Evolutionary conservation across 2,329 filamentous ascomycete species (phyloP).

Genomic region (Aspergillus sp.): DNA sequence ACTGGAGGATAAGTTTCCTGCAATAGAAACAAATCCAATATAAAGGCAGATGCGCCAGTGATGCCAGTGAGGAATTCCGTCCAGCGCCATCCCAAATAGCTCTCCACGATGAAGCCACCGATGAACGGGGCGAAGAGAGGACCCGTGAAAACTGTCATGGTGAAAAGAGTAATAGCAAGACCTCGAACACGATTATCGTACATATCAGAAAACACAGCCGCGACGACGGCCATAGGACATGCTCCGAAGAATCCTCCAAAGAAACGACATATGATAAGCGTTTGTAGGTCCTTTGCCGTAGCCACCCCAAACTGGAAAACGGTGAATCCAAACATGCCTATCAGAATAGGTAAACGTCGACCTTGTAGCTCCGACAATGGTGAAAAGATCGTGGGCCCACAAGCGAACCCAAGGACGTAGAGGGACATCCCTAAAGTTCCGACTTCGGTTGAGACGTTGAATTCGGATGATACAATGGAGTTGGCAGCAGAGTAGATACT

Average conservation of each 20-base stretch:
- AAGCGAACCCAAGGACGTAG: constrained; percentile 45
- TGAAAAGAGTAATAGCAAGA: constrained; percentile 43
- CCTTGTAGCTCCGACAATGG: constrained; percentile 57
- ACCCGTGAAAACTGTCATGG: constrained; percentile 48
- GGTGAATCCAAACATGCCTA: constrained; percentile 32
- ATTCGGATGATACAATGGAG: constrained; percentile 51
- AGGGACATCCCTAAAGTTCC: constrained; percentile 37
- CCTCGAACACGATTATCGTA: constrained; percentile 45
- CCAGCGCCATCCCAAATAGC: constrained; percentile 47
- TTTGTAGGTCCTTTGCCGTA: constrained; percentile 31
- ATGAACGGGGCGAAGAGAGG: constrained; percentile 50
- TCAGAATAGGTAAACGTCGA: constrained; percentile 46
- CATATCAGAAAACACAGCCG: constrained; percentile 54
- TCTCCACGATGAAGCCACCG: constrained; percentile 50
- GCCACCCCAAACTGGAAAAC: constrained; percentile 41
- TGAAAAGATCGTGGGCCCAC: constrained; percentile 54
- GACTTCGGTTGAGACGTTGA: constrained; percentile 48
- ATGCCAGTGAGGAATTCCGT: constrained; percentile 45
- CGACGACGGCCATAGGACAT: constrained; percentile 49
- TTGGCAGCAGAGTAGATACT: constrained; percentile 71
- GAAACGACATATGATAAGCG: constrained; percentile 41
- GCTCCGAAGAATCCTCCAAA: constrained; percentile 51
- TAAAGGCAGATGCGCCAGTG: constrained; percentile 45
- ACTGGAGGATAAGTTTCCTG: constrained; percentile 51
- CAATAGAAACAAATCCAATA: constrained; percentile 32